Evolutionary conservation across 768 basidiomycete species (phyloP).

Genomic region (Chalciporus pseudorubinellus): DNA sequence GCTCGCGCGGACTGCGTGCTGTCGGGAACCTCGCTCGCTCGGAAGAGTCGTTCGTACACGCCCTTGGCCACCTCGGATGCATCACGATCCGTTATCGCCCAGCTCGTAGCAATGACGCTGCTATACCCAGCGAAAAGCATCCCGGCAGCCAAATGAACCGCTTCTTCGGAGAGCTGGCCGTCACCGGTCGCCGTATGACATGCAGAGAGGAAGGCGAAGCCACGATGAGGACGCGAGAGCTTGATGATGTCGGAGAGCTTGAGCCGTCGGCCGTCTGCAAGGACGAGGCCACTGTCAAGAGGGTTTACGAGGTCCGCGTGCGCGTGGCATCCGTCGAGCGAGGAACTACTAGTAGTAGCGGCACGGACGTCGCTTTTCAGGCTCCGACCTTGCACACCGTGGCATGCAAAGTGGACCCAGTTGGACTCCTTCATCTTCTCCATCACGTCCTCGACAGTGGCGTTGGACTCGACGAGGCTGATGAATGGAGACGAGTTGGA

Average conservation of each 20-base stretch:
- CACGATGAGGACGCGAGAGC: constrained; percentile 5
- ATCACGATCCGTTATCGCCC: constrained; percentile 38
- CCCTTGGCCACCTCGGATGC: constrained; percentile 30
- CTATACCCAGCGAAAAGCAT: constrained; percentile 32
- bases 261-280: neutral
- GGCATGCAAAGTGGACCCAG: constrained; percentile 32
- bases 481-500: neutral
- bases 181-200: constrained; percentile 41
- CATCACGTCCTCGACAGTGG: neutral
- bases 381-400: constrained; percentile 27
- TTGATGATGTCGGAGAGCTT: neutral
- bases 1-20: neutral
- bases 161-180: constrained; percentile 33
- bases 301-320: constrained; percentile 19
- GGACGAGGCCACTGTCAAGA: constrained; percentile 16
- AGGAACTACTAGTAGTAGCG: too few species aligned
- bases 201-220: constrained; percentile 44
- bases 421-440: neutral
- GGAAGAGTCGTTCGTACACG: constrained; percentile 23
- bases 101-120: constrained; percentile 41
- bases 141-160: constrained; percentile 40
- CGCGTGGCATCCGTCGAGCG: too few species aligned
- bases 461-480: neutral
- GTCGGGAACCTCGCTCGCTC: neutral
- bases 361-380: too few species aligned